Conservation (phyloP, 306 rosid species). For the Fagus crenata region DNA sequence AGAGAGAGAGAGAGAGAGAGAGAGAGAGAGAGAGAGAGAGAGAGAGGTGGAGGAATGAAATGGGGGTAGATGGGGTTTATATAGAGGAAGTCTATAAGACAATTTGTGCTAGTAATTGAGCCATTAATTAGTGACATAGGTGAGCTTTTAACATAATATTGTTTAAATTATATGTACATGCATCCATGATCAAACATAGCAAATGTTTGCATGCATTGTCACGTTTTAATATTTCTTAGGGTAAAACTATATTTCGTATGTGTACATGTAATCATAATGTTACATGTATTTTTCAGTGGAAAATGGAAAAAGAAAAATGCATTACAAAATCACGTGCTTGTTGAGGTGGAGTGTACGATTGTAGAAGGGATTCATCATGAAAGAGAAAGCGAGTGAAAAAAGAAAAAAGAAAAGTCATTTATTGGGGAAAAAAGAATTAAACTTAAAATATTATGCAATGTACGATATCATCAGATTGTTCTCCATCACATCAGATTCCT, state of each 20-base stretch:
- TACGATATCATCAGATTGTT: not conserved
- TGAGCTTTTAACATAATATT: slow-evolving; percentile 23
- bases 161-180: slow-evolving; percentile 1
- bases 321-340: slow-evolving; percentile 12
- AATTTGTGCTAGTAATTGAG: slow-evolving; percentile 25
- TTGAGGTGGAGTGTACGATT: not conserved
- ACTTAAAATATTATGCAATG: not conserved
- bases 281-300: not conserved
- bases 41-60: slow-evolving; percentile 19
- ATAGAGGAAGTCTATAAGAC: slow-evolving; percentile 40
- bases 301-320: slow-evolving; percentile 8
- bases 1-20: not conserved
- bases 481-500: not conserved
- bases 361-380: not conserved
- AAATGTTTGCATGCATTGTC: slow-evolving; percentile 24
- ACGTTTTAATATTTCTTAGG: not conserved
- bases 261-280: too few relatives aligned
- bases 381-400: not conserved
- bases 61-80: slow-evolving; percentile 58
- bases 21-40: slow-evolving; percentile 23
- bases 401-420: not conserved
- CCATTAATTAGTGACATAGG: slow-evolving; percentile 13
- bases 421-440: not conserved
- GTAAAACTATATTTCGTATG: too few relatives aligned
- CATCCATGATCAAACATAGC: slow-evolving; percentile 19